Evolutionary conservation across 2,329 filamentous ascomycete species (phyloP).

Genomic region (Phyllachora maydis): DNA sequence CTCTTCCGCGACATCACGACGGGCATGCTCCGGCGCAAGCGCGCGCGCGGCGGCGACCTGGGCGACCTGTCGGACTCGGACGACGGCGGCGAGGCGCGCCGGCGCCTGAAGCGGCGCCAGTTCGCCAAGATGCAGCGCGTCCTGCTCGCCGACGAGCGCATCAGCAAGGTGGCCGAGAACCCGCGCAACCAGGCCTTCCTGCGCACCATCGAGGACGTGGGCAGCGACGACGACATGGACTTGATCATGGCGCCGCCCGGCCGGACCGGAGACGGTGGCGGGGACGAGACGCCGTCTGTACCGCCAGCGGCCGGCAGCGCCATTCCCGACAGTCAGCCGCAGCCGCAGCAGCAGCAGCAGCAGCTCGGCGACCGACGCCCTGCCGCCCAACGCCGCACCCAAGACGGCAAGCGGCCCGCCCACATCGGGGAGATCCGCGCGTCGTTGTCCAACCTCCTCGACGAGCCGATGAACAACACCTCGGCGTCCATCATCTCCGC

Average conservation of each 20-base stretch:
- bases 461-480: constrained; percentile 31
- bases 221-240: constrained; percentile 55
- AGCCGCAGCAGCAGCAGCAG: too few species aligned
- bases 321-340: constrained; percentile 29
- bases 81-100: constrained; percentile 59
- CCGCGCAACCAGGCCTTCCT: constrained; percentile 83
- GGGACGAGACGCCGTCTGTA: constrained; percentile 16
- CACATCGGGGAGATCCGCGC: constrained; percentile 66
- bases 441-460: constrained; percentile 66
- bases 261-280: constrained; percentile 17
- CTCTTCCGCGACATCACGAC: constrained; percentile 86
- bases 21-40: constrained; percentile 67
- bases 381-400: constrained; percentile 32
- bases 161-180: constrained; percentile 77
- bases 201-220: constrained; percentile 68
- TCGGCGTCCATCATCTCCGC: constrained; percentile 23
- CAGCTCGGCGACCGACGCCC: constrained; percentile 18
- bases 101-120: constrained; percentile 66
- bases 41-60: constrained; percentile 53
- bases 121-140: constrained; percentile 86
- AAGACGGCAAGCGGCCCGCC: constrained; percentile 43
- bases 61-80: constrained; percentile 78
- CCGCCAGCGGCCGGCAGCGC: constrained; percentile 10
- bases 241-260: constrained; percentile 34
- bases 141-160: constrained; percentile 68